Conservation (phyloP, 345 rosid genomes). For the Chamaenerion angustifolium region DNA sequence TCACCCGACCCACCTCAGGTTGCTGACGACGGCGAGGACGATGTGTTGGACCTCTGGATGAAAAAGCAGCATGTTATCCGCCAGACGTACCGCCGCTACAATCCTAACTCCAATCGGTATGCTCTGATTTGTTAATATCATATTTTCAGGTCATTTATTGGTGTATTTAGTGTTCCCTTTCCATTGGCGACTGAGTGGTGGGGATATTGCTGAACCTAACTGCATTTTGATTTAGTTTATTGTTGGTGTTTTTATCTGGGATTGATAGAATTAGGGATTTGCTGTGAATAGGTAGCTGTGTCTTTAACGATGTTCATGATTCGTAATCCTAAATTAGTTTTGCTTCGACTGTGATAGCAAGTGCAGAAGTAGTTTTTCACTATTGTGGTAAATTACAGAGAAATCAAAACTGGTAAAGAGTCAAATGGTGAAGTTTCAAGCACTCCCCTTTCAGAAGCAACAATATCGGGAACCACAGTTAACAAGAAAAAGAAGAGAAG, state of each 20-base stretch:
- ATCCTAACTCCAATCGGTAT: constrained; percentile 26
- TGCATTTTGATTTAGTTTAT: neutral
- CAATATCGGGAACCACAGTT: neutral
- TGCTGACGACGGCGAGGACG: constrained; percentile 15
- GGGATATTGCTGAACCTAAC: too few relatives aligned
- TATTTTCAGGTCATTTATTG: too few relatives aligned
- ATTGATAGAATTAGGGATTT: too few relatives aligned
- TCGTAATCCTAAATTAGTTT: too few relatives aligned
- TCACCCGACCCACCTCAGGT: constrained; percentile 5
- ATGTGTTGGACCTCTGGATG: constrained; percentile 30
- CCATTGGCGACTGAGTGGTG: too few relatives aligned
- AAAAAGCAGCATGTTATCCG: constrained; percentile 16
- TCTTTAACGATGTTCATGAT: too few relatives aligned
- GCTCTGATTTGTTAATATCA: neutral
- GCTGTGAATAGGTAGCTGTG: too few relatives aligned
- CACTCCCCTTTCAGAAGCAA: neutral
- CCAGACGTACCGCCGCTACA: constrained; percentile 42
- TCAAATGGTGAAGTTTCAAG: too few relatives aligned
- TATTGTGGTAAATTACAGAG: neutral
- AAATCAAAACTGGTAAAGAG: neutral
- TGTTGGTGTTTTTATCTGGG: neutral
- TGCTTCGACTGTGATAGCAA: too few relatives aligned
- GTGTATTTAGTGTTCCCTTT: too few relatives aligned
- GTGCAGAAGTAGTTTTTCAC: too few relatives aligned
- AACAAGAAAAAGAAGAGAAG: constrained; percentile 42